A percentile compares a stretch with the other conserved stretches of the same genome.
Evolutionary conservation across 2,329 filamentous ascomycete species (phyloP).

Genomic region (Zasmidium citrigriseum): DNA sequence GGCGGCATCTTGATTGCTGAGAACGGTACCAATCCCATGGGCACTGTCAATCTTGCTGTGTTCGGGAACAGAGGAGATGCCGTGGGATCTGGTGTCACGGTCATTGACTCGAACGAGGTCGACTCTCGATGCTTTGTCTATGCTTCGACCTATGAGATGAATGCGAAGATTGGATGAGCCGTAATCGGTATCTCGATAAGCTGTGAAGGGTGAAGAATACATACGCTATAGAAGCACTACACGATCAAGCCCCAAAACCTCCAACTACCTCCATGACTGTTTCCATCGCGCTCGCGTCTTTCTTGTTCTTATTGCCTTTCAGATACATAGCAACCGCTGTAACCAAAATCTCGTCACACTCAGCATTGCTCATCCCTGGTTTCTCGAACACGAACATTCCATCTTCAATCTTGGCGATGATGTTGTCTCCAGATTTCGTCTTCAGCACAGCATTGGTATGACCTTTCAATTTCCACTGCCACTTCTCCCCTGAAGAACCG

Average conservation of each 20-base stretch:
- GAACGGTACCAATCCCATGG: slow-evolving; percentile 18
- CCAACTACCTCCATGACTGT: neutral
- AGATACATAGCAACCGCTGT: neutral
- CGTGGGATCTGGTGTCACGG: slow-evolving; percentile 30
- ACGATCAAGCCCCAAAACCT: neutral
- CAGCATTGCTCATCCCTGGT: neutral
- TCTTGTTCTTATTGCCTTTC: neutral
- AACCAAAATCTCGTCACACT: neutral
- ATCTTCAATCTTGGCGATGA: neutral
- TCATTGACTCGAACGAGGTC: slow-evolving; percentile 30
- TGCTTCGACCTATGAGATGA: slow-evolving; percentile 20
- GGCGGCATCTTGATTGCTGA: slow-evolving; percentile 25
- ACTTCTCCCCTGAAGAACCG: neutral
- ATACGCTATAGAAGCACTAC: too few relatives aligned
- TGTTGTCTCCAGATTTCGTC: neutral
- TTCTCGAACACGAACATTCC: slow-evolving; percentile 1
- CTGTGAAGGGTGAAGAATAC: too few relatives aligned
- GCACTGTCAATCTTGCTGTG: slow-evolving; percentile 28
- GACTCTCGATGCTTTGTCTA: slow-evolving; percentile 32
- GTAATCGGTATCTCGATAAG: too few relatives aligned
- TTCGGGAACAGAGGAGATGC: slow-evolving; percentile 28
- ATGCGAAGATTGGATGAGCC: slow-evolving; percentile 3
- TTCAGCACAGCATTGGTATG: neutral
- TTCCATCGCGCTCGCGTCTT: neutral
- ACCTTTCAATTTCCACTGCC: neutral